Percentiles rank a stretch among this genome's conserved stretches.
These are phyloP conservation scores for Vinca major DNA, from an alignment of 305 asterid genomes.

Conservation along the genomic window DNA sequence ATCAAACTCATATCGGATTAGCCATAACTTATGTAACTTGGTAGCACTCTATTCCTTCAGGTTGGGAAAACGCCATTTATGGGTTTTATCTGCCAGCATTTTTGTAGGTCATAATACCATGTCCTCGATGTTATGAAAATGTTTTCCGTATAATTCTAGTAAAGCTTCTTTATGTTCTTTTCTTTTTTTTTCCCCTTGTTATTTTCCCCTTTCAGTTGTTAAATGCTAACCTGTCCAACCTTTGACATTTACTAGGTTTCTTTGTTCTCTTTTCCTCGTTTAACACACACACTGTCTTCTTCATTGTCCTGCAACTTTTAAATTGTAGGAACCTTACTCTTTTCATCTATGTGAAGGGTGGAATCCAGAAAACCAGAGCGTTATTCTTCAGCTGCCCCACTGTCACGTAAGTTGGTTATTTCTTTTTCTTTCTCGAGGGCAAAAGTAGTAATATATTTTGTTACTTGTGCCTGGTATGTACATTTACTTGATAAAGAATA, in stretches of 20 bases:
- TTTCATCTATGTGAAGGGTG: slow-evolving; percentile 96
- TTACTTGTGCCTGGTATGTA: neutral
- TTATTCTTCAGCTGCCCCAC: slow-evolving; percentile 96
- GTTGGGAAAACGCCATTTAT: neutral
- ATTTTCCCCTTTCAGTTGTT: neutral
- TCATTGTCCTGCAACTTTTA: slow-evolving; percentile 39
- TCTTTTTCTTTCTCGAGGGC: neutral
- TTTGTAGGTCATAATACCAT: neutral
- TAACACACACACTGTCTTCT: slow-evolving; percentile 21
- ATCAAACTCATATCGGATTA: neutral
- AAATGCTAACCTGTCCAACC: neutral
- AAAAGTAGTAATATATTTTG: no score
- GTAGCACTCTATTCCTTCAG: neutral
- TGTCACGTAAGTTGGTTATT: slow-evolving; percentile 63
- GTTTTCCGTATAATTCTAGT: neutral
- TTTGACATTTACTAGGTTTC: slow-evolving; percentile 2
- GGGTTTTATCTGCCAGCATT: neutral
- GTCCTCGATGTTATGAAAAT: neutral
- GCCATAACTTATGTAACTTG: neutral
- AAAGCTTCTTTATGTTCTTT: neutral
- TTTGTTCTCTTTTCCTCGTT: neutral
- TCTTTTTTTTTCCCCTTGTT: neutral
- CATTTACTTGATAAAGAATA: no score
- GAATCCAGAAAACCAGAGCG: slow-evolving; percentile 98
- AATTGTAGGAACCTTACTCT: slow-evolving; percentile 82